Evolutionary conservation across 352 stramenopile genomes (phyloP).

Genomic region (Globisporangium sylvaticum): DNA sequence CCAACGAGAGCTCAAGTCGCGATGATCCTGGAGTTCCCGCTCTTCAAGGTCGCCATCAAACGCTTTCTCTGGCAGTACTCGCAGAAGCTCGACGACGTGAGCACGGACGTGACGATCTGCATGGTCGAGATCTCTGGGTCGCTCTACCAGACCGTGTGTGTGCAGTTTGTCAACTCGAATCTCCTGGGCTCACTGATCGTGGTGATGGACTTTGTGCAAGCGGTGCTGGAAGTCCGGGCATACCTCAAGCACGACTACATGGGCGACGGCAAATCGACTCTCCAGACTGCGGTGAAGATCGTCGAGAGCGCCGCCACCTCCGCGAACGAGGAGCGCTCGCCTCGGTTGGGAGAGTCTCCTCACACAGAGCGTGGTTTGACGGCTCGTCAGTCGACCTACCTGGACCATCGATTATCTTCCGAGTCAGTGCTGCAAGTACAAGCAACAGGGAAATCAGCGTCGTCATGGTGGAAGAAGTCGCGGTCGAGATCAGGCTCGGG

Average conservation of each 20-base stretch:
- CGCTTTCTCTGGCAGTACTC: constrained; percentile 19
- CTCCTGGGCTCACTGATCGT: not conserved
- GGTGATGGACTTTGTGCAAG: not conserved
- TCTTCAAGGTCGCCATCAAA: constrained; percentile 18
- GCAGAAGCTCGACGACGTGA: constrained; percentile 19
- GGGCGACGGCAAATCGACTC: constrained; percentile 18
- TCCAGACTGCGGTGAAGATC: constrained; percentile 30
- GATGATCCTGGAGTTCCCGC: constrained; percentile 17
- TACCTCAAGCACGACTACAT: constrained; percentile 29
- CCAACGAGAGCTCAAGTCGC: not conserved
- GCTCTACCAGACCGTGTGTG: constrained; percentile 25
- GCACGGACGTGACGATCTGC: constrained; percentile 25
- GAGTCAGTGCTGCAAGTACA: no score
- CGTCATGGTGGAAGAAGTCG: not conserved
- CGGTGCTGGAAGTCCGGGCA: constrained; percentile 20
- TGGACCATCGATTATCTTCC: no score
- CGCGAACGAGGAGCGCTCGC: not conserved
- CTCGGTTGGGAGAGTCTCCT: not conserved
- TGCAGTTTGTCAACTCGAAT: constrained; percentile 5
- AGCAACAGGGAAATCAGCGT: no score
- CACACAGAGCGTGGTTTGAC: not conserved
- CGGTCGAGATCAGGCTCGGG: no score
- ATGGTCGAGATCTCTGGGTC: constrained; percentile 25
- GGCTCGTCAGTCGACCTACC: not conserved
- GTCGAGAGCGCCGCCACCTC: constrained; percentile 18